Conservation (phyloP, 2,329 filamentous ascomycete species). For the Xylaria sp. region DNA sequence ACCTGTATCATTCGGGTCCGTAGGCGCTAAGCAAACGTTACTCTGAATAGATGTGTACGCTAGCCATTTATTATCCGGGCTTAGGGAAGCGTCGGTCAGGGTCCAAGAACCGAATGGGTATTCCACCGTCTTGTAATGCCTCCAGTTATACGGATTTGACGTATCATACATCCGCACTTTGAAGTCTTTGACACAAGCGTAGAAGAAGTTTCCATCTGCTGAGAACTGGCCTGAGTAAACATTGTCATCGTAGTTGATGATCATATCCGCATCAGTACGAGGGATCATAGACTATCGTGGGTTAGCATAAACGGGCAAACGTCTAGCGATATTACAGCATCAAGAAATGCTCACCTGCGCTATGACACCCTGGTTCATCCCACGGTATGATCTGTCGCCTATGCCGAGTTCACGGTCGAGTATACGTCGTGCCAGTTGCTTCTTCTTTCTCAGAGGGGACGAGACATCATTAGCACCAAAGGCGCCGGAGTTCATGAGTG, state of each 20-base stretch:
- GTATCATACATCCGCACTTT: constrained; percentile 97
- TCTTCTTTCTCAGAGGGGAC: constrained; percentile 56
- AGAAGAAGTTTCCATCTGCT: constrained; percentile 97
- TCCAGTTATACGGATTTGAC: constrained; percentile 92
- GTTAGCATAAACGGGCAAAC: constrained; percentile 27
- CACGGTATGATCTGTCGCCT: constrained; percentile 64
- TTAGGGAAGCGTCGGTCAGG: constrained; percentile 89
- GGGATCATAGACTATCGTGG: constrained; percentile 73
- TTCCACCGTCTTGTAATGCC: constrained; percentile 87
- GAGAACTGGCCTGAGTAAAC: constrained; percentile 98
- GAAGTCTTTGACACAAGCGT: constrained; percentile 89
- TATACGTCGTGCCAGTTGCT: constrained; percentile 71
- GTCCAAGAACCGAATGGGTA: constrained; percentile 95
- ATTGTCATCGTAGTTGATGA: constrained; percentile 83
- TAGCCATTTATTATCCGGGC: constrained; percentile 88
- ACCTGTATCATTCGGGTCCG: constrained; percentile 80
- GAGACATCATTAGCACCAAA: constrained; percentile 72
- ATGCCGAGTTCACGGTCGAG: constrained; percentile 82
- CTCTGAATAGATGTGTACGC: constrained; percentile 90
- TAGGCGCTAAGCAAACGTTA: constrained; percentile 83
- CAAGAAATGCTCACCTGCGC: constrained; percentile 60
- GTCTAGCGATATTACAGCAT: background rate
- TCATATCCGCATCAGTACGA: constrained; percentile 76
- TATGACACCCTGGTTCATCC: constrained; percentile 68
- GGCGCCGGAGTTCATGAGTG: constrained; percentile 80